These are phyloP conservation scores for Echria macrotheca DNA, from an alignment of 495 filamentous ascomycete genomes.

Conservation along the genomic window DNA sequence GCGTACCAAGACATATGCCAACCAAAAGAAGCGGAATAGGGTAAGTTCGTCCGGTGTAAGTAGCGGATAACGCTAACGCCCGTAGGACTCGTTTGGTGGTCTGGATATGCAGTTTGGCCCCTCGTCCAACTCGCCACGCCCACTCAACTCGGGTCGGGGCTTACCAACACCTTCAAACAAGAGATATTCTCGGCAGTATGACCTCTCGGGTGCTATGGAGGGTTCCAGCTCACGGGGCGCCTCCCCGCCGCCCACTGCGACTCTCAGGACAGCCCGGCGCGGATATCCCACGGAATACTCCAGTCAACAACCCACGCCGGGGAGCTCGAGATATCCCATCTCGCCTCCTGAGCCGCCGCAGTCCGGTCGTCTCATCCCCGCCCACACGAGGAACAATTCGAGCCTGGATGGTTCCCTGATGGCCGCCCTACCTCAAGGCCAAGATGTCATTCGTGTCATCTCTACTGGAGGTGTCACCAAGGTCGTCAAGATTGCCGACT, in stretches of 20 bases:
- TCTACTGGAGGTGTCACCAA: slow-evolving; percentile 86
- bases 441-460: slow-evolving; percentile 84
- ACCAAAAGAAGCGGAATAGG: slow-evolving; percentile 79
- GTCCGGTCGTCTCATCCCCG: slow-evolving; percentile 39
- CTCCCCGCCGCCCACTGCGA: slow-evolving; percentile 61
- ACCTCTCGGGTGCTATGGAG: slow-evolving; percentile 39
- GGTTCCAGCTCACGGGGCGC: slow-evolving; percentile 59
- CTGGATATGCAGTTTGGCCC: slow-evolving; percentile 60
- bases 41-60: too few species aligned
- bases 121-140: slow-evolving; percentile 63
- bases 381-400: slow-evolving; percentile 57
- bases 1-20: slow-evolving; percentile 74
- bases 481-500: slow-evolving; percentile 82
- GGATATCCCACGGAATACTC: slow-evolving; percentile 39
- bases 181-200: slow-evolving; percentile 67
- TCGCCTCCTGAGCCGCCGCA: slow-evolving; percentile 34
- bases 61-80: too few species aligned
- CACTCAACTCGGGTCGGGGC: slow-evolving; percentile 45
- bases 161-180: slow-evolving; percentile 57
- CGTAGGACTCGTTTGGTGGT: slow-evolving; percentile 64
- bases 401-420: slow-evolving; percentile 79
- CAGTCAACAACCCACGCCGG: slow-evolving; percentile 25
- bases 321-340: slow-evolving; percentile 32
- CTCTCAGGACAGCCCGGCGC: slow-evolving; percentile 40
- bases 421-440: slow-evolving; percentile 69